A percentile compares a stretch with the other conserved stretches of the same genome.
Conservation (phyloP, 768 basidiomycete species). For the Leccinum barrowsii region DNA sequence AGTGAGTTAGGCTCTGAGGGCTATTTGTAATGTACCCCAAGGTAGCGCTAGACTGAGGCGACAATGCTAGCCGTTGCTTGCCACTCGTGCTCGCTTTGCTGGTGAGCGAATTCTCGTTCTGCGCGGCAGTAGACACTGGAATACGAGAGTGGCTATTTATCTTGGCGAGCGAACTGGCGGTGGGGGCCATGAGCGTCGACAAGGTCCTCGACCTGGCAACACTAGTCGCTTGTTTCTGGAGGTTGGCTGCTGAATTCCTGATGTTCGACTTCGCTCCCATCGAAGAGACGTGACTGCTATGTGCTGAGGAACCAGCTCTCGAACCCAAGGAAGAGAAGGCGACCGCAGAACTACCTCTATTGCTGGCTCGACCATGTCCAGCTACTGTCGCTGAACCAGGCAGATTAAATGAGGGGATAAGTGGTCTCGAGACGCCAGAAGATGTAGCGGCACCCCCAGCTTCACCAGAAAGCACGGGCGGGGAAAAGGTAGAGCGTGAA, state of each 20-base stretch:
- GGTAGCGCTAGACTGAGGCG: conserved; percentile 16
- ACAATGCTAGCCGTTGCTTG: conserved; percentile 13
- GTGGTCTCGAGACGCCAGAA: conserved; percentile 19
- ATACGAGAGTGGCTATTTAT: conserved; percentile 27
- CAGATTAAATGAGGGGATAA: conserved; percentile 15
- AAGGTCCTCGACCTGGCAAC: conserved; percentile 29
- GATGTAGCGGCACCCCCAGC: conserved; percentile 6
- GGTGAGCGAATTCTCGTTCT: conserved; percentile 13
- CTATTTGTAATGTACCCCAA: conserved; percentile 36
- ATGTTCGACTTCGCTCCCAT: conserved; percentile 28
- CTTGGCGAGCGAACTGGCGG: conserved; percentile 75
- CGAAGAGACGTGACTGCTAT: conserved; percentile 24
- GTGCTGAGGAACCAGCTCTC: conserved; percentile 26
- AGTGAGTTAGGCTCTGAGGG: conserved; percentile 16
- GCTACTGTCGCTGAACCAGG: conserved; percentile 16
- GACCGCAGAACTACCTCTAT: conserved; percentile 13
- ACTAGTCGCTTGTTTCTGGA: conserved; percentile 5
- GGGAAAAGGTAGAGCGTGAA: conserved; percentile 14
- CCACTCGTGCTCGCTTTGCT: conserved; percentile 8
- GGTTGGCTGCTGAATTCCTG: conserved; percentile 2
- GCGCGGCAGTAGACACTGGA: conserved; percentile 17
- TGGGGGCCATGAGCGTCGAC: conserved; percentile 66
- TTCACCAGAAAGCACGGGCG: conserved; percentile 7
- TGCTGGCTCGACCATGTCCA: conserved; percentile 15
- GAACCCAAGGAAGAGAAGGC: conserved; percentile 40